Base-by-base conservation (phyloP, 2,329 filamentous ascomycete genomes). In the Niveomyces coronatus region DNA sequence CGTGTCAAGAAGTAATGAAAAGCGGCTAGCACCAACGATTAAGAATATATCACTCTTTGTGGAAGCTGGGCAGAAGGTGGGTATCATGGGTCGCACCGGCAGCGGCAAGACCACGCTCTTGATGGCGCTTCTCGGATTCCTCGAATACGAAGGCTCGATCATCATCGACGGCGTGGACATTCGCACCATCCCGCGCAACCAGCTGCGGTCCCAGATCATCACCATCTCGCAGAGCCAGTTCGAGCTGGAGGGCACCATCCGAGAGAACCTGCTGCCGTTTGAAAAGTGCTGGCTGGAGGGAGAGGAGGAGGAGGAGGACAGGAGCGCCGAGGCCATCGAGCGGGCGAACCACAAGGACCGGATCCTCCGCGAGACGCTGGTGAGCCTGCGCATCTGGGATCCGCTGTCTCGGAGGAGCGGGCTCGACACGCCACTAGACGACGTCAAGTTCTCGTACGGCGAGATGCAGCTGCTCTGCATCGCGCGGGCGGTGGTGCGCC, bases 61-160 rank as follows among this genome's bases (percentile, higher is more conserved):
- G 15, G 63, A 74, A 27, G 62, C 67, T 27, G 75, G 75, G 45
- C 70, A 83, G 55, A 65, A 79, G 6, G 61, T 84, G 15, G 79
- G 78, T 17, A 73, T 83, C 3, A 76, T 84, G 3, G 80, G 80
- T 9, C 70, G 80, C 15, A 84, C 80, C 0, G 79, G 79, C 3
- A 78, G 79, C 0, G 79, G 79, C 30, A 84, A 84, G 57, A 80
- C 76, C 0, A 79, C 74, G 1, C 58, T 84, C 5, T 81, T 79
- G 0, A 62, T 82, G 0, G 76, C 79, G 0, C 58, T 84, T 1
- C 82, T 84, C 65, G 75, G 79, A 18, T 82, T 84, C 60, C 60
- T 84, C 7, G 77, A 82, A 52, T 70, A 64, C 7, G 64, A 70
- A 5, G 79, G 79, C 11, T 68, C 56, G 10, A 78, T 84, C 44